Conservation (phyloP, 345 rosid species). For the Eutrema heterophyllum region DNA sequence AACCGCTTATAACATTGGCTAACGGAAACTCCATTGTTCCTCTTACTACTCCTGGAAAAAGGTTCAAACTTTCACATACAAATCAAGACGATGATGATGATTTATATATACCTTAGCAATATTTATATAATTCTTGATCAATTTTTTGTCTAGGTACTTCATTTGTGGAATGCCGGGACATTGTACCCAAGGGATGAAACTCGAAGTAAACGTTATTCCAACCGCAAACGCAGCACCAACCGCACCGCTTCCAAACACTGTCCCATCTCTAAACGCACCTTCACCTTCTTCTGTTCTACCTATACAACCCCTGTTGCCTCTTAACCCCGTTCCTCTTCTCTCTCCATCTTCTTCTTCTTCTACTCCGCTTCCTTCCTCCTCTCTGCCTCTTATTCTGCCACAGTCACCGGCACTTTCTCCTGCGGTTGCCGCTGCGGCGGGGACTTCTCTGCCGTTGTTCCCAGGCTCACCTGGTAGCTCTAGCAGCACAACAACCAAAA, state of each 20-base stretch:
- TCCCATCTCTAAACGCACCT: slow-evolving; percentile 25
- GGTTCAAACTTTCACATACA: slow-evolving; percentile 11
- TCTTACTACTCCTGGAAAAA: slow-evolving; percentile 57
- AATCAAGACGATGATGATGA: not conserved
- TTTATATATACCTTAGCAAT: not conserved
- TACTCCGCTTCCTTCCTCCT: slow-evolving; percentile 31
- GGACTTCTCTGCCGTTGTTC: slow-evolving; percentile 29
- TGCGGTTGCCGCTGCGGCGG: not conserved
- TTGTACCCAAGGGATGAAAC: slow-evolving; percentile 68
- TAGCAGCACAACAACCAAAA: slow-evolving; percentile 29
- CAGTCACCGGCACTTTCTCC: slow-evolving; percentile 23
- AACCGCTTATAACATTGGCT: slow-evolving; percentile 36
- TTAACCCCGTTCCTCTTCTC: slow-evolving; percentile 24
- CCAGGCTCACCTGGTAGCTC: slow-evolving; percentile 30
- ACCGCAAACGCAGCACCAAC: slow-evolving; percentile 24
- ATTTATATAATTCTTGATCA: not conserved
- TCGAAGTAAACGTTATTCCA: slow-evolving; percentile 47
- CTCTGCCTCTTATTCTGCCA: slow-evolving; percentile 25
- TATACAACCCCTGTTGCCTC: slow-evolving; percentile 27
- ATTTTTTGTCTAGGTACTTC: slow-evolving; percentile 48
- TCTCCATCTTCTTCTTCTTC: slow-evolving; percentile 32
- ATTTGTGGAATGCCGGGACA: slow-evolving; percentile 66
- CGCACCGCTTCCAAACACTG: slow-evolving; percentile 27
- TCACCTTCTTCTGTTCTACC: slow-evolving; percentile 32
- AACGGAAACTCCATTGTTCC: slow-evolving; percentile 53